phyloP scores from a whole-genome alignment of 345 rosid genomes.

The Eutrema japonicum region DNA sequence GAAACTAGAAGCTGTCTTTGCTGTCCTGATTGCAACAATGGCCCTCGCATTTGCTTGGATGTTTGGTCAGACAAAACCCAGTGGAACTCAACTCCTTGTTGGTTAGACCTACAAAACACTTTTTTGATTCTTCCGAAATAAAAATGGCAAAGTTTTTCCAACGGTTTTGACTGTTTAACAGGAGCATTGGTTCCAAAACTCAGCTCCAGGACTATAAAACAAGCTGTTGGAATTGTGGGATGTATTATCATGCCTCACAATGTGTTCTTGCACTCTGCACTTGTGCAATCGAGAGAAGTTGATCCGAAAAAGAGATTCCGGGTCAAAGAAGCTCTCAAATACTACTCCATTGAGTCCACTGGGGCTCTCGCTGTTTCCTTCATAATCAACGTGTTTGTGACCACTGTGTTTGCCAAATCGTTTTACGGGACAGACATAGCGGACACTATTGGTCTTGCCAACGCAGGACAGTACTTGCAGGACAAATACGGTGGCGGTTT shows the following conservation, averaged over 20 bases:
- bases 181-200: conserved; percentile 84
- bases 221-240: conserved; percentile 95
- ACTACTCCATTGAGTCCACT: conserved; percentile 83
- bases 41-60: conserved; percentile 95
- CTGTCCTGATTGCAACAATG: conserved; percentile 82
- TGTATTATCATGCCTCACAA: conserved; percentile 98
- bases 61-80: conserved; percentile 88
- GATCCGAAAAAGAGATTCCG: conserved; percentile 65
- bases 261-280: conserved; percentile 95
- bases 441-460: conserved; percentile 76
- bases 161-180: conserved; percentile 17
- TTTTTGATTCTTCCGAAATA: not conserved
- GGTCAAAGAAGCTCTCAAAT: conserved; percentile 89
- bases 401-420: conserved; percentile 83
- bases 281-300: conserved; percentile 86
- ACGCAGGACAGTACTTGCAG: conserved; percentile 90
- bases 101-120: conserved; percentile 49
- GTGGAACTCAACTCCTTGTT: conserved; percentile 68
- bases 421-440: conserved; percentile 86
- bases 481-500: conserved; percentile 86
- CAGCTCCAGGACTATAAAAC: conserved; percentile 82
- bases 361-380: conserved; percentile 79
- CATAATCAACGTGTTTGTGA: conserved; percentile 86
- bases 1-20: conserved; percentile 92
- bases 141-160: too few species aligned